phyloP scores from a whole-genome alignment of 495 filamentous ascomycete species.

The Talaromyces borbonicus region DNA sequence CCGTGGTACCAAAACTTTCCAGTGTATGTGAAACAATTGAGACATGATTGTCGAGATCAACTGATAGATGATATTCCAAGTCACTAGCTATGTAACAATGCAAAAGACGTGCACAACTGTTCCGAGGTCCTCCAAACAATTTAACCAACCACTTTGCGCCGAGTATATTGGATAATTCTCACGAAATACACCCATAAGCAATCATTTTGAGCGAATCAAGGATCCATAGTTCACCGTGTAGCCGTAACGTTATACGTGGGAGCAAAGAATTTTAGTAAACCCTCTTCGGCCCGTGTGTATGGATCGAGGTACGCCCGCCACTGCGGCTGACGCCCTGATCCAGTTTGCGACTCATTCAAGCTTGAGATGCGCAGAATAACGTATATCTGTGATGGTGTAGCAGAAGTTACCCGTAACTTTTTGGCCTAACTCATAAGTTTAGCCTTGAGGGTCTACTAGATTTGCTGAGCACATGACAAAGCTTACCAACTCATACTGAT shows the following conservation, averaged over 20 bases:
- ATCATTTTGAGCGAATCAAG: no score
- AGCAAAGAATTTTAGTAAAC: conserved; percentile 3
- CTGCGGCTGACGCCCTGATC: conserved; percentile 2
- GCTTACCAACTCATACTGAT: conserved; percentile 3
- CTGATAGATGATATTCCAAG: no score
- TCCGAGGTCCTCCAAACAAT: no score
- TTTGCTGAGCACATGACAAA: neutral
- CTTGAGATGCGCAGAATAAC: conserved; percentile 4
- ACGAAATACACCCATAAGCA: no score
- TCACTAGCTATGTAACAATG: no score
- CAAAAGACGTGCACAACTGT: no score
- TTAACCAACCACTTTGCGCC: no score
- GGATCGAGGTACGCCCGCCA: conserved; percentile 3
- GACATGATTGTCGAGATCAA: no score
- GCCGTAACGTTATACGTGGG: conserved; percentile 1
- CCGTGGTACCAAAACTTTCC: no score
- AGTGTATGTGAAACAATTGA: no score
- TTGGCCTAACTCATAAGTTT: conserved; percentile 3
- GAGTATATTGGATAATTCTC: no score
- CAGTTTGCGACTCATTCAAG: conserved; percentile 2
- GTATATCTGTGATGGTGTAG: neutral
- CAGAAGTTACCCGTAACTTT: conserved; percentile 1
- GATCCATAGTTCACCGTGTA: conserved; percentile 1
- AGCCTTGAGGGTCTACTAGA: neutral
- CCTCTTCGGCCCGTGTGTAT: neutral